phyloP scores from a whole-genome alignment of 2,329 filamentous ascomycete species.

The Helminthosporium solani region DNA sequence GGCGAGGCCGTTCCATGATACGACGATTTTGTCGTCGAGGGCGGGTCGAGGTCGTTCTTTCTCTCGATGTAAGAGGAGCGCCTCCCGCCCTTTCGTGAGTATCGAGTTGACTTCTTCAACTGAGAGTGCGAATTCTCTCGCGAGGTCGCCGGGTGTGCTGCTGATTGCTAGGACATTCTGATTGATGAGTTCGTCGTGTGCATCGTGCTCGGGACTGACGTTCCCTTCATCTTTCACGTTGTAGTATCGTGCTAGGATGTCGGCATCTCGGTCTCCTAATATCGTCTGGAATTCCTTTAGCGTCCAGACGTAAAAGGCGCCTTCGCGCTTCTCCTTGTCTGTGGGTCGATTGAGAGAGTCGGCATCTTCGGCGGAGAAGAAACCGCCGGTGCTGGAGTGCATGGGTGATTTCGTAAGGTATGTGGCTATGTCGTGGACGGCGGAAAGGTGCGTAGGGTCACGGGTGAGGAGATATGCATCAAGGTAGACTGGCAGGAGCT shows the following conservation, averaged over 20 bases:
- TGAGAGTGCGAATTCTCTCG: conserved; percentile 71
- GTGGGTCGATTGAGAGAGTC: conserved; percentile 75
- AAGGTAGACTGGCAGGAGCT: conserved; percentile 79
- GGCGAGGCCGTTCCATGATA: conserved; percentile 84
- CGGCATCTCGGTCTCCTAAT: conserved; percentile 66
- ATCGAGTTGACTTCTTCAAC: conserved; percentile 68
- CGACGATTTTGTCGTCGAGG: conserved; percentile 84
- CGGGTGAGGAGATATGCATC: conserved; percentile 76
- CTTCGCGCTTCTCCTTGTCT: conserved; percentile 81
- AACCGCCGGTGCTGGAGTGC: conserved; percentile 67
- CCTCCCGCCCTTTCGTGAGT: conserved; percentile 65
- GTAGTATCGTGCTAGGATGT: conserved; percentile 80
- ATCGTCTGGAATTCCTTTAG: conserved; percentile 79
- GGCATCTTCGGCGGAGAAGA: conserved; percentile 86
- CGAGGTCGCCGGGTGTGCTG: conserved; percentile 67
- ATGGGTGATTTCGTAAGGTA: conserved; percentile 77
- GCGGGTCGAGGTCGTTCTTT: conserved; percentile 73
- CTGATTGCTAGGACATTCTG: conserved; percentile 83
- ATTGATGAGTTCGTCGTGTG: conserved; percentile 90
- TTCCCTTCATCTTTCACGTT: conserved; percentile 83
- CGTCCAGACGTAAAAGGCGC: conserved; percentile 94
- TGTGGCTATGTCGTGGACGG: conserved; percentile 79
- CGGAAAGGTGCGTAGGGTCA: conserved; percentile 71
- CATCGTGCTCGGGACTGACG: conserved; percentile 76
- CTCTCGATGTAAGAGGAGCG: conserved; percentile 70